Percentiles rank a stretch among this genome's conserved stretches.
phyloP scores from a whole-genome alignment of 129 eudicot genomes.

The Pulicaria dysenterica region DNA sequence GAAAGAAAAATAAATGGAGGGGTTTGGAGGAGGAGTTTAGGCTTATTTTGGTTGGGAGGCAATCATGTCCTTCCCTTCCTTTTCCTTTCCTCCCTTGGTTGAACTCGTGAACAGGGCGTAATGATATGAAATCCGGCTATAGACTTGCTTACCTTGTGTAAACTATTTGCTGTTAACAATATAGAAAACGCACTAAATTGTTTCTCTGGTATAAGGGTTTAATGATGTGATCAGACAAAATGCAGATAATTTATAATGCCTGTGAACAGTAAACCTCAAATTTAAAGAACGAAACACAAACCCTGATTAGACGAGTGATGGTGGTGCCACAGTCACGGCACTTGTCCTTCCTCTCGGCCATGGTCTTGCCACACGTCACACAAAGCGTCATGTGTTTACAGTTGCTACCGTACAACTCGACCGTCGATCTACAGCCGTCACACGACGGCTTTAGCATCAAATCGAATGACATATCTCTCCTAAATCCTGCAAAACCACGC shows the following conservation, averaged over 20 bases:
- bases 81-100: too few species aligned
- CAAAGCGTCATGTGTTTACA: slow-evolving; percentile 98
- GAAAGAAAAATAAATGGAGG: too few species aligned
- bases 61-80: too few species aligned
- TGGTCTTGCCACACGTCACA: slow-evolving; percentile 68
- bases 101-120: too few species aligned
- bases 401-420: slow-evolving; percentile 83
- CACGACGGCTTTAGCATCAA: slow-evolving; percentile 78
- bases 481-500: slow-evolving; percentile 15
- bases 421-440: slow-evolving; percentile 66
- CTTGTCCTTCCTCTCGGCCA: slow-evolving; percentile 77
- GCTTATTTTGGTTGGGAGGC: too few species aligned
- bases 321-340: slow-evolving; percentile 83
- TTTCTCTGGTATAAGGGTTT: too few species aligned
- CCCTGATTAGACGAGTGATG: slow-evolving; percentile 81
- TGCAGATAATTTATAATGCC: neutral
- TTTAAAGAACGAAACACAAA: slow-evolving; percentile 15
- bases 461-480: slow-evolving; percentile 57
- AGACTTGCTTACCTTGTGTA: too few species aligned
- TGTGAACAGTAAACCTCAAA: neutral
- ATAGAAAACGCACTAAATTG: too few species aligned
- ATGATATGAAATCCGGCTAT: too few species aligned
- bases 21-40: too few species aligned
- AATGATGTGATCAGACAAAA: too few species aligned
- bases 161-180: too few species aligned